Base-by-base conservation (phyloP, 257 asterid species). In the Avicennia marina region DNA sequence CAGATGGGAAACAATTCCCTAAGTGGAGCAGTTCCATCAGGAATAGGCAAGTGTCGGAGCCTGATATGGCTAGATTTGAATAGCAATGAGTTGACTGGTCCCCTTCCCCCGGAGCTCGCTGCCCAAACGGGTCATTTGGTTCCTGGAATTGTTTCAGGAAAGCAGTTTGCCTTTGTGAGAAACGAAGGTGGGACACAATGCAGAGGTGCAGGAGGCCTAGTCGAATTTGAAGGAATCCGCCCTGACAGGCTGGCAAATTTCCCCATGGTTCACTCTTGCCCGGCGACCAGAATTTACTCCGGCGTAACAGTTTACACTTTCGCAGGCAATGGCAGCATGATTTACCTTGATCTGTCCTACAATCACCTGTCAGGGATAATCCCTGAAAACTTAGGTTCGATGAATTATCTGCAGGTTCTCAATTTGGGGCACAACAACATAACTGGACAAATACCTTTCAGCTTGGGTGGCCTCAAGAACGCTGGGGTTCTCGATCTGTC, bases 21-120 rank as follows among this genome's bases (percentile, higher is more conserved):
- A 2, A 67, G 56, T 16, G 98, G 98, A 38, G 29, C 65, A 2
- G 75, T 90, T 32, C 96, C 95, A 5, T 26, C 58, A 0, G 81
- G 83, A 11, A 72, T 90, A 4, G 96, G 96, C 7, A 55, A 49
- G 0, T 90, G 98, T 66, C 48, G 55, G 58, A 85, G 79, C 77
- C 64, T 90, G 49, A 87, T 90, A 62, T 90, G 98, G 98, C 76
- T 90, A 0, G 98, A 90, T 66, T 72, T 90, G 72, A 90, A 90
- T 63, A 90, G 98, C 83, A 90, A 90, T 57, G 81, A 77, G 58
- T 60, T 90, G 57, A 69, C 78, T 0, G 95, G 98, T 1, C 25
- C 74, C 1, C 38, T 90, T 49, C 98, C 95, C 0, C 7, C 17
- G 6, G 93, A 83, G 76, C 75, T 87, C 1, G 84, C 93, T 11